phyloP scores from a whole-genome alignment of 202 grass and related monocot species.

The Schoenoplectus triqueter region DNA sequence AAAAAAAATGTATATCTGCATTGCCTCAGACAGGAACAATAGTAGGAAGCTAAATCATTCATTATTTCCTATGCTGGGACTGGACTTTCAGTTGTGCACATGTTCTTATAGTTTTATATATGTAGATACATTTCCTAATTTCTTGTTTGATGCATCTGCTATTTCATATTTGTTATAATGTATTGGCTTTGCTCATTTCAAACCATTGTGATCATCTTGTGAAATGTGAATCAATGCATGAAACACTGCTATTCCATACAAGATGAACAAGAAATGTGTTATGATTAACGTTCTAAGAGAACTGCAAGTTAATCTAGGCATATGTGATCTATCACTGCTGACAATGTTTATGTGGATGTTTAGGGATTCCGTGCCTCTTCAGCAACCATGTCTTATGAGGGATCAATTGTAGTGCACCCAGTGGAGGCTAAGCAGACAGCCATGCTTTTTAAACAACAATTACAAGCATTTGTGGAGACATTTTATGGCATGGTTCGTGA shows the following conservation, averaged over 20 bases:
- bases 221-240: background rate
- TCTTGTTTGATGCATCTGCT: background rate
- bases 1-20: conserved; percentile 21
- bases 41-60: background rate
- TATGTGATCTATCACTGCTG: background rate
- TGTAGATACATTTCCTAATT: conserved; percentile 2
- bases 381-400: conserved; percentile 76
- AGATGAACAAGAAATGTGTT: background rate
- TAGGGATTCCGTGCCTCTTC: conserved; percentile 81
- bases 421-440: conserved; percentile 93
- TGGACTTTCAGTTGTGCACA: background rate
- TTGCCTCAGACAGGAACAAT: background rate
- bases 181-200: conserved; percentile 13
- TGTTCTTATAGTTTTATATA: conserved; percentile 5
- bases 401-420: conserved; percentile 71
- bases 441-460: conserved; percentile 95
- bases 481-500: conserved; percentile 93
- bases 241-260: conserved; percentile 8
- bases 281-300: background rate
- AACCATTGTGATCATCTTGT: conserved; percentile 8
- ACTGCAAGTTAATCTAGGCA: conserved; percentile 3
- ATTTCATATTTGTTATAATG: background rate
- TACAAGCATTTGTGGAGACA: conserved; percentile 84
- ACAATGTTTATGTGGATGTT: conserved; percentile 1
- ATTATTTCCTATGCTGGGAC: background rate